These are phyloP conservation scores for Centaurea solstitialis DNA, from an alignment of 129 eudicot genomes.

Conservation along the genomic window DNA sequence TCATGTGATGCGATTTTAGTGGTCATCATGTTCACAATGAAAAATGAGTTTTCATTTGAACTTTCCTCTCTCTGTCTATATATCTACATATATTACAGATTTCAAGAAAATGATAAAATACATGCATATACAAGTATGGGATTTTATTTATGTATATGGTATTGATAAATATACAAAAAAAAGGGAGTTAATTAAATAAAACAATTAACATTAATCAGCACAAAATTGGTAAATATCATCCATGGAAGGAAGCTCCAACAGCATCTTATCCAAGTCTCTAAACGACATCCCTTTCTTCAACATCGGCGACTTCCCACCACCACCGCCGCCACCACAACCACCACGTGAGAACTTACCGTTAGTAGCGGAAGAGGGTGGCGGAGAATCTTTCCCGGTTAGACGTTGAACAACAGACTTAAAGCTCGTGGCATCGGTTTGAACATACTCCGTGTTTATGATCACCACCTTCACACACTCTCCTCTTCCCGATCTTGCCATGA, in stretches of 20 bases:
- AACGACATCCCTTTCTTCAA: constrained; percentile 43
- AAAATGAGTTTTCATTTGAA: no score
- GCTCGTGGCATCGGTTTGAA: constrained; percentile 75
- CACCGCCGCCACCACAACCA: constrained; percentile 1
- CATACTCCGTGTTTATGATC: constrained; percentile 69
- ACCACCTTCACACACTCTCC: constrained; percentile 63
- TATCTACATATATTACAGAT: no score
- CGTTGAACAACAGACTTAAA: constrained; percentile 86
- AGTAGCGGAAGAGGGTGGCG: constrained; percentile 13
- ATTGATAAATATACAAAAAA: constrained; percentile 4
- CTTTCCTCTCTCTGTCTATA: no score
- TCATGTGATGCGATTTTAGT: no score
- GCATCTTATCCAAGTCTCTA: constrained; percentile 38
- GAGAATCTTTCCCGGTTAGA: constrained; percentile 79
- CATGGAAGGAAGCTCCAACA: constrained; percentile 38
- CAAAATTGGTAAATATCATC: constrained; percentile 44
- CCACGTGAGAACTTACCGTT: neutral
- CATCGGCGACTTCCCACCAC: constrained; percentile 16
- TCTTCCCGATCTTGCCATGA: constrained; percentile 33
- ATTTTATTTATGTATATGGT: constrained; percentile 17
- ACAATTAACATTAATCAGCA: constrained; percentile 13
- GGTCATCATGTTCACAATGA: no score
- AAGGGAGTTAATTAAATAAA: neutral
- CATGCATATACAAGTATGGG: constrained; percentile 25
- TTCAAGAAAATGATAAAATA: constrained; percentile 4